Percentiles rank a stretch among this genome's conserved stretches.
These are phyloP conservation scores for Glaciozyma martinii DNA, from an alignment of 768 basidiomycete genomes.

Conservation along the genomic window DNA sequence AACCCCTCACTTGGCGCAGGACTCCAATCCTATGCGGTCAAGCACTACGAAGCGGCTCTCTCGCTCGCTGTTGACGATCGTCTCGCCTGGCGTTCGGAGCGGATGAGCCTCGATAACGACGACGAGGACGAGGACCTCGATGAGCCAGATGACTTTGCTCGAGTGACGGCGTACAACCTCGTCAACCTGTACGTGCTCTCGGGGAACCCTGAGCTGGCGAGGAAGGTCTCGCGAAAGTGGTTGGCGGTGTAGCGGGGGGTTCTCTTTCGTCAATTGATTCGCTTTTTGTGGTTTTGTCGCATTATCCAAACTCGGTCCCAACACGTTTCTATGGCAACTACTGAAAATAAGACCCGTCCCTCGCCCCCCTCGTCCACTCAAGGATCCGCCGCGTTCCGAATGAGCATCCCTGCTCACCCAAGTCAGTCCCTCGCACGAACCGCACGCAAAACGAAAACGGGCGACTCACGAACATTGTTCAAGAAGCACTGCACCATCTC, in stretches of 20 bases:
- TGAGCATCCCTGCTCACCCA: conserved; percentile 24
- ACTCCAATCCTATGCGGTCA: conserved; percentile 66
- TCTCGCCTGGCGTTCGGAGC: background rate
- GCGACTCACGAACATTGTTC: conserved; percentile 62
- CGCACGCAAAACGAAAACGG: background rate
- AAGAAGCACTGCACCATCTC: conserved; percentile 86
- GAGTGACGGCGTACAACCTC: conserved; percentile 85
- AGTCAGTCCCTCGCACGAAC: background rate
- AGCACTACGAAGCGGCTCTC: conserved; percentile 58
- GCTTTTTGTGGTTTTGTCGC: too few species aligned
- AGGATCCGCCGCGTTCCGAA: conserved; percentile 27
- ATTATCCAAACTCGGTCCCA: too few species aligned
- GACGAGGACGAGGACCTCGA: conserved; percentile 3
- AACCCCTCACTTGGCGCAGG: conserved; percentile 45
- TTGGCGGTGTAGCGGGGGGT: conserved; percentile 13
- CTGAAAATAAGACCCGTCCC: too few species aligned
- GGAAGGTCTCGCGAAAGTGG: conserved; percentile 18
- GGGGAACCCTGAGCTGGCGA: conserved; percentile 10
- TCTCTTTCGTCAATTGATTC: too few species aligned
- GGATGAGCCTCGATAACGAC: conserved; percentile 15
- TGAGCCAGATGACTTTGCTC: conserved; percentile 49
- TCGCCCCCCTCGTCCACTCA: background rate
- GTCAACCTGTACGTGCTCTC: conserved; percentile 40
- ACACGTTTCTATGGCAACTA: too few species aligned
- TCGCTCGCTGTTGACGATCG: background rate